Conservation (phyloP, 2,329 filamentous ascomycete species). For the Penicillium sp. region DNA sequence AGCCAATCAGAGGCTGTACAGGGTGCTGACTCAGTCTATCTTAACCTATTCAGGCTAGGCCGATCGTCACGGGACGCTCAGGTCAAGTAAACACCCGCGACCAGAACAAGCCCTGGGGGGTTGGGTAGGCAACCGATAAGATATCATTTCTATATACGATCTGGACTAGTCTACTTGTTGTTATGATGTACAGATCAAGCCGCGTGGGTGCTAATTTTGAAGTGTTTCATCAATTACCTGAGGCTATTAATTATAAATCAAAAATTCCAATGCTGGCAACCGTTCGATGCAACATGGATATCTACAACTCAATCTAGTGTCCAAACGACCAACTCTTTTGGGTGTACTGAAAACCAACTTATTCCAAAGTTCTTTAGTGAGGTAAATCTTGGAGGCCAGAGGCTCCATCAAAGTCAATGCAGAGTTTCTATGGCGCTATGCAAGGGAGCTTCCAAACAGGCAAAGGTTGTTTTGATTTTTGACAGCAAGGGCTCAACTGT, state of each 20-base stretch:
- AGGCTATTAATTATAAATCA: too few species aligned
- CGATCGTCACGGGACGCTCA: slow-evolving; percentile 23
- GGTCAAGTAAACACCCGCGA: slow-evolving; percentile 27
- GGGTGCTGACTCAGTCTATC: neutral
- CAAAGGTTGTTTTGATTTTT: neutral
- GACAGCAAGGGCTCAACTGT: neutral
- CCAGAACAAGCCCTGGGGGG: slow-evolving; percentile 11
- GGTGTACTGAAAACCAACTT: too few species aligned
- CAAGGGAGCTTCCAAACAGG: neutral
- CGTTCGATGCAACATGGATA: too few species aligned
- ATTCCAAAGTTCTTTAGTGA: too few species aligned
- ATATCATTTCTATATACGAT: neutral
- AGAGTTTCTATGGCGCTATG: neutral
- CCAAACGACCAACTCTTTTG: too few species aligned
- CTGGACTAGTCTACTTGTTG: neutral
- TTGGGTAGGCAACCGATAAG: slow-evolving; percentile 29
- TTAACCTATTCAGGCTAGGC: slow-evolving; percentile 12
- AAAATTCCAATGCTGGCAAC: too few species aligned
- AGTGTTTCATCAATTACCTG: too few species aligned
- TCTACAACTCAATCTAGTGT: too few species aligned
- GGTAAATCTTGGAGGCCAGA: too few species aligned
- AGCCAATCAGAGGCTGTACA: slow-evolving; percentile 11
- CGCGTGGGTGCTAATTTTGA: too few species aligned
- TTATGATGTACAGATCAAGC: too few species aligned
- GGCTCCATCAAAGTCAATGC: too few species aligned